Conservation (phyloP, 129 eudicot species). For the Flaveria bidentis region DNA sequence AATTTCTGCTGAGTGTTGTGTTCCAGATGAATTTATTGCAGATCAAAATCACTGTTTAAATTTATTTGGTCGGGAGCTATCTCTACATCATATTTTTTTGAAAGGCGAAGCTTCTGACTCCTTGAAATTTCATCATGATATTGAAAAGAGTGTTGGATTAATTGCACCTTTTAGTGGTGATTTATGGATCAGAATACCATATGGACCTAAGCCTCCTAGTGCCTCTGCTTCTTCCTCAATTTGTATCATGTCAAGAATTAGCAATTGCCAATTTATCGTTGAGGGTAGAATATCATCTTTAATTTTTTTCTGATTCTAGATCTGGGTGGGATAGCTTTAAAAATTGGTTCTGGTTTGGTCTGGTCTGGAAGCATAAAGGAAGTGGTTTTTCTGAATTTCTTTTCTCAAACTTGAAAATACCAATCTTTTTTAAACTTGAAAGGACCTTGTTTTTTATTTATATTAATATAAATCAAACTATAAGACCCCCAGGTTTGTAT, state of each 20-base stretch:
- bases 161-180: conserved; percentile 63
- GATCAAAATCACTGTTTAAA: conserved; percentile 56
- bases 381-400: background rate
- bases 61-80: conserved; percentile 64
- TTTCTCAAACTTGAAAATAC: background rate
- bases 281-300: conserved; percentile 52
- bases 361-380: background rate
- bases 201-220: conserved; percentile 25
- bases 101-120: conserved; percentile 45
- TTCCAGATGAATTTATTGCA: conserved; percentile 46
- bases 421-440: background rate
- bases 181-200: conserved; percentile 78
- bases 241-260: conserved; percentile 60
- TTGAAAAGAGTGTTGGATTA: conserved; percentile 36
- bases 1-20: conserved; percentile 59
- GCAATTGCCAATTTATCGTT: conserved; percentile 47
- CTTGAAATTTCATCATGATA: conserved; percentile 30
- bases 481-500: background rate
- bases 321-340: background rate
- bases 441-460: background rate
- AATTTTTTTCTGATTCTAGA: conserved; percentile 13
- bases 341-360: conserved; percentile 5
- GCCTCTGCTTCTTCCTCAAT: conserved; percentile 39
- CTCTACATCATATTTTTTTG: conserved; percentile 48
- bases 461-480: background rate